Base-by-base conservation (phyloP, 768 basidiomycete species). In the Mycena rebaudengoi region DNA sequence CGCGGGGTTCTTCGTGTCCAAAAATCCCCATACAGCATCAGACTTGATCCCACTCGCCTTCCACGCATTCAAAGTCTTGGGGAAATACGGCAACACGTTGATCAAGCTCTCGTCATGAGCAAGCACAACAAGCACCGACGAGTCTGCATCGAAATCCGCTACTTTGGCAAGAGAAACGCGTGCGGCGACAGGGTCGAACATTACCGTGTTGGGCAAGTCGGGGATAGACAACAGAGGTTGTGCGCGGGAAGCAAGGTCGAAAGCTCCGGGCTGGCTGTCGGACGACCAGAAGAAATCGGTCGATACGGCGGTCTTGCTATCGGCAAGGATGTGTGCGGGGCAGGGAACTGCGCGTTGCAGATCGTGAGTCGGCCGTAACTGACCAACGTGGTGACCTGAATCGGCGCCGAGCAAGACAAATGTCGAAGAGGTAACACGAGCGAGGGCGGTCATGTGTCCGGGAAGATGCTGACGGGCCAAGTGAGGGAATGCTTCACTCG, bases 331-430 rank as follows among this genome's bases (percentile, higher is more conserved):
- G 8, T 64, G 52, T 7, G 37, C 53, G 13, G 67, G 67, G 50
- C 67, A 68, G 1, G 63, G 66, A 35, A 55, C 26, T 28, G 26
- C 28, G 40, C 1, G 16, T 26, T 64, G 67, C 16, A 65, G 33
- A 8, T 28, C n/a, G 13, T 37, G 39, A 3, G 37, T 21, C 20
- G 66, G 66, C 14, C 62, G 62, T 18, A 64, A 32, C 32, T 54
- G 50, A 32, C 66, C 66, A 2, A 48, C 30, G 54, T 68, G 62
- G 58, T 68, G 66, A 7, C 32, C 29, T 7, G 52, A 28, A 32
- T 68, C 66, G 3, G 52, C 63, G 14, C 58, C 66, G 5, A 68
- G 41, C 2, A 68, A 25, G 52, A 65, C 43, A 44, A 68, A 68
- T 11, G 58, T 60, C 5, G 62, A 57, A 1, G 58, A 48, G 12